A percentile compares a stretch with the other conserved stretches of the same genome.
Conservation (phyloP, 768 basidiomycete genomes). For the Chiua virens region DNA sequence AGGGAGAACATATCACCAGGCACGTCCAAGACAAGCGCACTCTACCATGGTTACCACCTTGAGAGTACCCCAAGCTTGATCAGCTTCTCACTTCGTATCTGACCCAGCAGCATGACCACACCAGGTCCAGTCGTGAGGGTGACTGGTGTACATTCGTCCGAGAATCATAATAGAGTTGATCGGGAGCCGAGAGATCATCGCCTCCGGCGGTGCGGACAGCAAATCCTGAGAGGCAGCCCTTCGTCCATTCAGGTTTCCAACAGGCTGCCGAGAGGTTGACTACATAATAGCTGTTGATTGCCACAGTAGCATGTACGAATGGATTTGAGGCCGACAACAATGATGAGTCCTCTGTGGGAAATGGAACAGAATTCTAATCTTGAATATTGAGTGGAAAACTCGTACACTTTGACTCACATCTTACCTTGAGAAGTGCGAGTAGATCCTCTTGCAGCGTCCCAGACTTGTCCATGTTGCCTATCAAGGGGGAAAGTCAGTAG, state of each 20-base stretch:
- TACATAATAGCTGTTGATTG: slow-evolving; percentile 43
- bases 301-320: slow-evolving; percentile 49
- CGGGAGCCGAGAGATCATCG: slow-evolving; percentile 53
- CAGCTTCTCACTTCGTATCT: slow-evolving; percentile 37
- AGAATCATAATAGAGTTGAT: slow-evolving; percentile 68
- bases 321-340: slow-evolving; percentile 59
- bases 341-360: slow-evolving; percentile 48
- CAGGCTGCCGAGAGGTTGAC: slow-evolving; percentile 60
- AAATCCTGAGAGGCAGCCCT: slow-evolving; percentile 73
- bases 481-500: slow-evolving; percentile 23
- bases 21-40: too few species aligned
- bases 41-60: slow-evolving; percentile 61
- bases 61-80: slow-evolving; percentile 42
- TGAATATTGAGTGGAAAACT: neutral
- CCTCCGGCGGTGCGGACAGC: slow-evolving; percentile 50
- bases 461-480: slow-evolving; percentile 45
- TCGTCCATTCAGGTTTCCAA: slow-evolving; percentile 64
- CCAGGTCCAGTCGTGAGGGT: slow-evolving; percentile 34
- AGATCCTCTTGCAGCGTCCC: slow-evolving; percentile 66
- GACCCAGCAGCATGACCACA: slow-evolving; percentile 41
- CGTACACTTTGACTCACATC: slow-evolving; percentile 3
- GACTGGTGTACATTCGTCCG: slow-evolving; percentile 48
- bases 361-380: slow-evolving; percentile 67
- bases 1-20: slow-evolving; percentile 41
- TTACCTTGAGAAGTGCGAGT: slow-evolving; percentile 68